Conservation (phyloP, 1,284 basidiomycete genomes). For the Boletus semigastroideus region DNA sequence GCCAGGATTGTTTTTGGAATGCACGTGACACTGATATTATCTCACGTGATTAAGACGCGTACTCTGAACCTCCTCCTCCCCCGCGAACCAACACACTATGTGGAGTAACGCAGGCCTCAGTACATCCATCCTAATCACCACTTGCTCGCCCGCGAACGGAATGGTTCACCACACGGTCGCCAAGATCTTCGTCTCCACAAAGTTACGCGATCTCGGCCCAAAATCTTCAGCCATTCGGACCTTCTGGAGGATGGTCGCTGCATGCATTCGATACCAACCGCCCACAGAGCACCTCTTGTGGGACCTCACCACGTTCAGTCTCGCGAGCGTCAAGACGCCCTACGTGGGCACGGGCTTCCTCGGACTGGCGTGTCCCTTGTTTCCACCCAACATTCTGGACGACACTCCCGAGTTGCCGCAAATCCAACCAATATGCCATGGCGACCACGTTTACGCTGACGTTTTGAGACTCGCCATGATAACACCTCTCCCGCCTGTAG, state of each 20-base stretch:
- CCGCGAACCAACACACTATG: constrained; percentile 14
- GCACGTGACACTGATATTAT: constrained; percentile 18
- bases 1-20: too few species aligned
- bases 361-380: constrained; percentile 15
- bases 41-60: constrained; percentile 26
- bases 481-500: constrained; percentile 23
- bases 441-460: constrained; percentile 6
- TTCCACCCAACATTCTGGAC: constrained; percentile 5
- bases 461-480: constrained; percentile 15
- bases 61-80: not conserved
- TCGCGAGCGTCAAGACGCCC: constrained; percentile 26
- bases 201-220: constrained; percentile 27
- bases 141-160: constrained; percentile 24
- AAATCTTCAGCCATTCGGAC: constrained; percentile 21
- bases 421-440: constrained; percentile 18
- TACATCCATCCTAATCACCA: constrained; percentile 29
- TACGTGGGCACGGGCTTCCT: constrained; percentile 26
- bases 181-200: constrained; percentile 28
- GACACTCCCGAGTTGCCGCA: constrained; percentile 23
- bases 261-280: constrained; percentile 29
- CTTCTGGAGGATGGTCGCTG: constrained; percentile 29
- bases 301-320: constrained; percentile 25
- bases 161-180: constrained; percentile 31
- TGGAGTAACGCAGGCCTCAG: constrained; percentile 31
- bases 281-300: constrained; percentile 22